These are phyloP conservation scores for Talinum fruticosum DNA, from an alignment of 148 eudicot genomes.

Conservation along the genomic window DNA sequence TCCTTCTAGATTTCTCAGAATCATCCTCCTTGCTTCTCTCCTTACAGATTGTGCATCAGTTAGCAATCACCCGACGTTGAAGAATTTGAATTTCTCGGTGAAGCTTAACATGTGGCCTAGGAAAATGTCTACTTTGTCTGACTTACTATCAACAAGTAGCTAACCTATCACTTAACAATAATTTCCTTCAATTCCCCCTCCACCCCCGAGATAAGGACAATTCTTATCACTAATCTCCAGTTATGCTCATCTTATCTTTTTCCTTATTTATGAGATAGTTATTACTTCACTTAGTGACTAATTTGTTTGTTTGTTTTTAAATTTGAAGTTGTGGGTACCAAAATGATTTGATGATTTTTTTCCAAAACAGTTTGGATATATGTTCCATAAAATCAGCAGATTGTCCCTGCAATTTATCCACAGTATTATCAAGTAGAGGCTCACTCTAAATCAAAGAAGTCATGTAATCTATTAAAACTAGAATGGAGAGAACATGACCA, in stretches of 20 bases:
- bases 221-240: background rate
- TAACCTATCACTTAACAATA: no score
- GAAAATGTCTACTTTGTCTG: no score
- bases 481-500: background rate
- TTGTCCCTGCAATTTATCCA: no score
- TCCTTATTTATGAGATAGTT: background rate
- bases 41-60: no score
- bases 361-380: no score
- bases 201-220: no score
- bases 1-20: background rate
- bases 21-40: background rate
- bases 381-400: no score
- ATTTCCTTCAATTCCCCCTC: no score
- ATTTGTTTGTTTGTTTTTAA: background rate
- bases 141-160: no score
- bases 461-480: background rate
- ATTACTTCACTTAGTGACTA: background rate
- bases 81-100: no score
- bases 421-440: background rate
- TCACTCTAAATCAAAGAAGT: background rate
- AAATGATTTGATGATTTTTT: background rate
- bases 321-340: background rate
- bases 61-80: no score
- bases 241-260: background rate
- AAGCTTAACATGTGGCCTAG: no score